Conservation (phyloP, 2,329 filamentous ascomycete species). For the Calonectria hawksworthii region DNA sequence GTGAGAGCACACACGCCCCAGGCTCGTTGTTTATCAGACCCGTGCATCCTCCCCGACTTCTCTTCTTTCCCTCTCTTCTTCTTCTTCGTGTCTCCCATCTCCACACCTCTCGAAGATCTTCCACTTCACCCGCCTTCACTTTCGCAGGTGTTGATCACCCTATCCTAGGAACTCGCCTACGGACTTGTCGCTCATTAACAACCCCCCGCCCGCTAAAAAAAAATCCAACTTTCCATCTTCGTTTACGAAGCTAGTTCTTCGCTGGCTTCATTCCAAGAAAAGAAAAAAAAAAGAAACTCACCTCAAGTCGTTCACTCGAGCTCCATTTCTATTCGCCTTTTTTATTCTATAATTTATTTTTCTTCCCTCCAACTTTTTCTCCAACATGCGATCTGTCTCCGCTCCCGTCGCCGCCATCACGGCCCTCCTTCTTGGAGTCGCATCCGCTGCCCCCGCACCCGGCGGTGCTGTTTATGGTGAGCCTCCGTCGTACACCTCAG, state of each 20-base stretch:
- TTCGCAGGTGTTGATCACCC: conserved; percentile 18
- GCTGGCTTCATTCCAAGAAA: conserved; percentile 38
- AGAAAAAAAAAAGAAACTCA: conserved; percentile 18
- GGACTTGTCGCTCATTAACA: conserved; percentile 13
- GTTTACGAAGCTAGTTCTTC: conserved; percentile 23
- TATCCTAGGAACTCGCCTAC: conserved; percentile 5
- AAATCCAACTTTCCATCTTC: not conserved
- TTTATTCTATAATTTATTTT: not conserved
- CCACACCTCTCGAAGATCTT: not conserved
- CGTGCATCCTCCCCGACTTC: not conserved
- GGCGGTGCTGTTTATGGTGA: not conserved
- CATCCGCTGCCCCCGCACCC: conserved; percentile 32
- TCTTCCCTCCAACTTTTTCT: not conserved
- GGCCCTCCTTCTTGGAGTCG: conserved; percentile 31
- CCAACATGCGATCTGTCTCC: conserved; percentile 34
- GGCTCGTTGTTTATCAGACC: conserved; percentile 5
- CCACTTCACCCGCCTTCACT: not conserved
- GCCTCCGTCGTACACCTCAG: not conserved
- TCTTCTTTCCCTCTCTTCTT: not conserved
- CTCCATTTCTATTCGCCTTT: not conserved
- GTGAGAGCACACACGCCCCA: conserved; percentile 1
- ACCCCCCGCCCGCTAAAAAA: not conserved
- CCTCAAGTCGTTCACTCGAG: conserved; percentile 23
- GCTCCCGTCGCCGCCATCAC: conserved; percentile 12
- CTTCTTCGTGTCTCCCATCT: not conserved